These are phyloP conservation scores for Ascochyta pisi DNA, from an alignment of 2,329 filamentous ascomycete genomes.

Conservation along the genomic window DNA sequence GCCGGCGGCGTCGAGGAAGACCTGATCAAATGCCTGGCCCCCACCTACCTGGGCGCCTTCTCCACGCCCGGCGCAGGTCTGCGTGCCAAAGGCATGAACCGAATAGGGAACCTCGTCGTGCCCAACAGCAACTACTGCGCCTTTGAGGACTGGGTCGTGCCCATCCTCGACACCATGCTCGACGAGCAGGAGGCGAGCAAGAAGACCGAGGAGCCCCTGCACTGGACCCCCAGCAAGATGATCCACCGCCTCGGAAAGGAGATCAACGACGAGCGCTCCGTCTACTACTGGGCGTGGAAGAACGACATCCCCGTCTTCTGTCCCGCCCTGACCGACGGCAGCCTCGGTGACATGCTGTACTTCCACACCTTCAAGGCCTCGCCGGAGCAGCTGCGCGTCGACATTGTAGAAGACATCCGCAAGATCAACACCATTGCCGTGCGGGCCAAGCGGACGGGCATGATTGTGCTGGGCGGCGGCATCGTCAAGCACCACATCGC, in stretches of 20 bases:
- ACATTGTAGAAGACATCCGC: slow-evolving; percentile 93
- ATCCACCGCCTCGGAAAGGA: slow-evolving; percentile 90
- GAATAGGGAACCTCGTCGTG: slow-evolving; percentile 94
- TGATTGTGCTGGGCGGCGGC: slow-evolving; percentile 94
- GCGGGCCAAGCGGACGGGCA: slow-evolving; percentile 84
- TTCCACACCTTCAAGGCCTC: slow-evolving; percentile 96
- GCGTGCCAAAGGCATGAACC: slow-evolving; percentile 85
- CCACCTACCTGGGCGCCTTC: slow-evolving; percentile 92
- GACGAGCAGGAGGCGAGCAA: slow-evolving; percentile 87
- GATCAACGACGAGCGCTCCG: slow-evolving; percentile 89
- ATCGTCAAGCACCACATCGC: slow-evolving; percentile 99
- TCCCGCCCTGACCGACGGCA: slow-evolving; percentile 93
- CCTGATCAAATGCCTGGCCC: slow-evolving; percentile 95
- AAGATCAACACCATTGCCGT: slow-evolving; percentile 92
- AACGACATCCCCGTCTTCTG: slow-evolving; percentile 98
- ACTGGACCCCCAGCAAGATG: slow-evolving; percentile 95
- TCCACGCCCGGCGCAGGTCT: slow-evolving; percentile 76
- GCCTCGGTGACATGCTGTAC: slow-evolving; percentile 96
- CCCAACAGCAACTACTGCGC: slow-evolving; percentile 97
- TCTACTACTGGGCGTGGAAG: slow-evolving; percentile 97
- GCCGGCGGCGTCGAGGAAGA: slow-evolving; percentile 97
- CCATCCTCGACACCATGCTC: slow-evolving; percentile 92
- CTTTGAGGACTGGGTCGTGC: slow-evolving; percentile 97
- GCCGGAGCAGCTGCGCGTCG: slow-evolving; percentile 79
- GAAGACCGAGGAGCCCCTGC: slow-evolving; percentile 68